phyloP scores from a whole-genome alignment of 345 rosid genomes.

The Lenwebbia sp. region DNA sequence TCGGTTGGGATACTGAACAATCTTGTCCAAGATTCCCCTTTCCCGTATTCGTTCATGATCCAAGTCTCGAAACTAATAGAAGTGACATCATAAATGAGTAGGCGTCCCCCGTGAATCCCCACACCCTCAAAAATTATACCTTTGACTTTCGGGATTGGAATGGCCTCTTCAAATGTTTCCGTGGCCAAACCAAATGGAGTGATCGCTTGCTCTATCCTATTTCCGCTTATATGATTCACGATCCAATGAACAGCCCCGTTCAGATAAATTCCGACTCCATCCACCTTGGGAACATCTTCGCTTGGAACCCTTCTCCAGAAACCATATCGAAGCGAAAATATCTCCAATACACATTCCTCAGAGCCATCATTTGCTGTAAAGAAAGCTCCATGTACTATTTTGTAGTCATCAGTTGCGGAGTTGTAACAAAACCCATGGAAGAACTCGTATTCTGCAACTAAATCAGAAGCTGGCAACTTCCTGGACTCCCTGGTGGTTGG shows the following conservation, averaged over 20 bases:
- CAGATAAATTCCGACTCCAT: background rate
- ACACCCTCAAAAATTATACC: background rate
- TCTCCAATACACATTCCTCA: background rate
- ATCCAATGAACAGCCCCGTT: conserved; percentile 6
- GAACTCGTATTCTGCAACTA: background rate
- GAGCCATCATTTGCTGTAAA: background rate
- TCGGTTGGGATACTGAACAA: background rate
- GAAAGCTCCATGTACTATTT: background rate
- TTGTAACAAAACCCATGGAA: background rate
- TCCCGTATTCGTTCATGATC: conserved; percentile 4
- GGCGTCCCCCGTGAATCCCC: background rate
- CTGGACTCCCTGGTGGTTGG: conserved; percentile 1
- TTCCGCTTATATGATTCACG: background rate
- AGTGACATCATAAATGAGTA: background rate
- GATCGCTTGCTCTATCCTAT: background rate
- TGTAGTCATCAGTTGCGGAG: background rate
- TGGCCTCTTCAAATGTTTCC: background rate
- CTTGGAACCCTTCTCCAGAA: conserved; percentile 1
- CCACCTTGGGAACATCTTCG: background rate
- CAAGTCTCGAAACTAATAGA: background rate
- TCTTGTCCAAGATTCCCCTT: background rate
- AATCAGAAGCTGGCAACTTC: background rate
- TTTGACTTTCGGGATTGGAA: background rate
- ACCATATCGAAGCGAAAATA: background rate
- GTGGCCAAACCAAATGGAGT: background rate